Percentiles rank a stretch among this genome's conserved stretches.
These are phyloP conservation scores for Beauveria scarabaeidicola DNA, from an alignment of 2,329 filamentous ascomycete species.

Conservation along the genomic window DNA sequence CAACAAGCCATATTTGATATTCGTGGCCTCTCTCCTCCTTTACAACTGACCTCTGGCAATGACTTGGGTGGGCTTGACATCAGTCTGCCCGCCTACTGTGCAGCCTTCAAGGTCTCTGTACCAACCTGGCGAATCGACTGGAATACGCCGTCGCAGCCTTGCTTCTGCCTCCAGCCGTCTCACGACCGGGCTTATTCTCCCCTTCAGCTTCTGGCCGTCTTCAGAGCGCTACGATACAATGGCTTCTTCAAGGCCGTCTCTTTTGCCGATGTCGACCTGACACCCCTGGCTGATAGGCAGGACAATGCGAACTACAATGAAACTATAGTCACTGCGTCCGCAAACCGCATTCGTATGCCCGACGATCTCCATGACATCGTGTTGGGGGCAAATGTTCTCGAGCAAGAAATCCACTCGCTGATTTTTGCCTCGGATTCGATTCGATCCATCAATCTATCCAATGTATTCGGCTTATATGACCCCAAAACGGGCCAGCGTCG, in stretches of 20 bases:
- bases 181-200: constrained; percentile 34
- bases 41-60: constrained; percentile 46
- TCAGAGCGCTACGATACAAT: constrained; percentile 49
- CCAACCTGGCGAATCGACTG: constrained; percentile 44
- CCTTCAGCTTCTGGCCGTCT: constrained; percentile 46
- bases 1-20: constrained; percentile 46
- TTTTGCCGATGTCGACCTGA: constrained; percentile 43
- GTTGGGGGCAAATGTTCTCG: constrained; percentile 40
- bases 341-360: constrained; percentile 41
- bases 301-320: constrained; percentile 32
- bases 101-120: constrained; percentile 40
- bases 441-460: constrained; percentile 44
- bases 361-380: constrained; percentile 41
- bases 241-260: constrained; percentile 52
- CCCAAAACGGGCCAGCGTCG: constrained; percentile 17
- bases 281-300: constrained; percentile 27
- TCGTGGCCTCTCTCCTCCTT: constrained; percentile 41
- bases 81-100: constrained; percentile 47
- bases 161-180: constrained; percentile 40
- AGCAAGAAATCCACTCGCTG: constrained; percentile 48
- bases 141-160: constrained; percentile 36
- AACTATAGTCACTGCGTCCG: constrained; percentile 43
- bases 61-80: constrained; percentile 46
- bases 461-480: constrained; percentile 27
- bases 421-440: constrained; percentile 48